phyloP scores from a whole-genome alignment of 1,139 yeast genomes.

The Kurtzmaniella quercitrusa region DNA sequence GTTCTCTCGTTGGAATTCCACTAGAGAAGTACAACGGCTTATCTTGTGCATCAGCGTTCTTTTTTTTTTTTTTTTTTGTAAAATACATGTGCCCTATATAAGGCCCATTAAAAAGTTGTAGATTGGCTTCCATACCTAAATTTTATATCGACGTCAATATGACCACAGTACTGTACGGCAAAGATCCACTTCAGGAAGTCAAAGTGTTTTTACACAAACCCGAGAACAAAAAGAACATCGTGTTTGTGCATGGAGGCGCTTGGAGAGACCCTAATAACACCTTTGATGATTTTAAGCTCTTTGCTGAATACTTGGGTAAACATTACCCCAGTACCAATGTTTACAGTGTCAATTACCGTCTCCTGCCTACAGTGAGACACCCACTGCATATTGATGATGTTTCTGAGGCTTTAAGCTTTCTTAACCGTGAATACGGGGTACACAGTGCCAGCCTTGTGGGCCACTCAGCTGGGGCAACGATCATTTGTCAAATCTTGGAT shows the following conservation, averaged over 20 bases:
- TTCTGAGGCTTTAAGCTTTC: conserved; percentile 33
- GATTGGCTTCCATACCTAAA: too few species aligned
- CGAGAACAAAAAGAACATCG: conserved; percentile 17
- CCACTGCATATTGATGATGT: conserved; percentile 66
- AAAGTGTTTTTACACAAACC: conserved; percentile 18
- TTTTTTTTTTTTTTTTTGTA: neutral
- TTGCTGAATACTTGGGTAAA: conserved; percentile 21
- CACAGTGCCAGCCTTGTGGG: conserved; percentile 47
- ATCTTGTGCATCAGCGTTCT: neutral
- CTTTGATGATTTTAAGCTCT: conserved; percentile 46
- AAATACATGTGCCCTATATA: neutral
- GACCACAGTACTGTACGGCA: conserved; percentile 16
- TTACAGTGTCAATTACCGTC: conserved; percentile 60
- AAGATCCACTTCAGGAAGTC: conserved; percentile 20
- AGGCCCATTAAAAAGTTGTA: neutral
- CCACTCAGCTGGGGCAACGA: conserved; percentile 81
- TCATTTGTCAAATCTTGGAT: conserved; percentile 49
- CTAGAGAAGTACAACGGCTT: neutral
- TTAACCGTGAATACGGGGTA: conserved; percentile 17
- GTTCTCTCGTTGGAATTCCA: neutral
- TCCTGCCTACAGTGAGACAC: conserved; percentile 60
- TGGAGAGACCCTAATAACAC: conserved; percentile 75
- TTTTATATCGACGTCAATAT: neutral
- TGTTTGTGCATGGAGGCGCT: conserved; percentile 85
- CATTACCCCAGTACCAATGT: conserved; percentile 15